Evolutionary conservation across 2,329 filamentous ascomycete genomes (phyloP).

Genomic region (Xylariaceae sp.): DNA sequence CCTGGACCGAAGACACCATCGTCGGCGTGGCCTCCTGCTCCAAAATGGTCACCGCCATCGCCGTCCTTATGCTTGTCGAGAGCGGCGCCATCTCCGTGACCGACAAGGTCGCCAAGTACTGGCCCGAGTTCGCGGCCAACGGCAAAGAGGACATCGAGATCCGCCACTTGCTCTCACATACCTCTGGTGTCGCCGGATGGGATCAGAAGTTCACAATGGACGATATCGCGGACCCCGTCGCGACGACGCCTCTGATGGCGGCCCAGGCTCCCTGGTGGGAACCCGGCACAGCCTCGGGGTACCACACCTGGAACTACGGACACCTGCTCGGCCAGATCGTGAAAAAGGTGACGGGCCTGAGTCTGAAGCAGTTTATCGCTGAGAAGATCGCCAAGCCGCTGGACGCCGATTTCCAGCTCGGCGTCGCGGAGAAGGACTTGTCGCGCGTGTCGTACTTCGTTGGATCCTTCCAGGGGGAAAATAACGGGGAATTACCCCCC

Average conservation of each 20-base stretch:
- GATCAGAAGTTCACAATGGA: constrained; percentile 30
- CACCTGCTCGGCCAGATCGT: constrained; percentile 41
- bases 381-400: constrained; percentile 36
- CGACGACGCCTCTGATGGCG: constrained; percentile 33
- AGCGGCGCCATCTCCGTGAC: constrained; percentile 34
- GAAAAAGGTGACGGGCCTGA: constrained; percentile 36
- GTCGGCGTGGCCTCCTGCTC: constrained; percentile 36
- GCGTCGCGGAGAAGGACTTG: constrained; percentile 38
- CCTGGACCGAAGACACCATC: constrained; percentile 37
- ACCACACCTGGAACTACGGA: constrained; percentile 37
- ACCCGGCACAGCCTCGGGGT: constrained; percentile 38
- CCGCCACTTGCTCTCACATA: constrained; percentile 38
- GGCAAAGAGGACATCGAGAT: constrained; percentile 37
- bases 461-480: constrained; percentile 17
- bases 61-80: constrained; percentile 36
- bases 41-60: constrained; percentile 36
- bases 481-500: constrained; percentile 20
- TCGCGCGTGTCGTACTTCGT: constrained; percentile 35
- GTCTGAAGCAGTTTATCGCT: constrained; percentile 36
- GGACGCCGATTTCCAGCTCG: constrained; percentile 43
- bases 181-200: constrained; percentile 32
- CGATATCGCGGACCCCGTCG: constrained; percentile 32
- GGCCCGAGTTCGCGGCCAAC: constrained; percentile 40
- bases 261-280: constrained; percentile 39
- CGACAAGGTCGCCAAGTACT: constrained; percentile 37